A percentile compares a stretch with the other conserved stretches of the same genome.
Evolutionary conservation across 2,329 filamentous ascomycete species (phyloP).

Genomic region (Fusarium stilboides): DNA sequence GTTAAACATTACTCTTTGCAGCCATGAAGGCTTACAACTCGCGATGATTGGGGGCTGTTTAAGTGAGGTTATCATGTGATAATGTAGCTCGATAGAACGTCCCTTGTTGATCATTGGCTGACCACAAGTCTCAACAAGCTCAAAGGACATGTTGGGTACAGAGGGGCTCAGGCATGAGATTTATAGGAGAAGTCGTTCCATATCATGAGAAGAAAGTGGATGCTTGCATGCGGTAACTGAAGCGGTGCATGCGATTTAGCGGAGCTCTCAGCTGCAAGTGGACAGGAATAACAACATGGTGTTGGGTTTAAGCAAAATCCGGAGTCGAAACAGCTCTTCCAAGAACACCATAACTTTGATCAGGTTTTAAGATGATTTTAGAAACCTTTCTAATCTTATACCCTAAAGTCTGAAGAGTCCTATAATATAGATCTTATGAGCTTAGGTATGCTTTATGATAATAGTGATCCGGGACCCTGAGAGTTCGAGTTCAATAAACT

Average conservation of each 20-base stretch:
- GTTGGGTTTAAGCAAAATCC: too few species aligned
- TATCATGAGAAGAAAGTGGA: conserved; percentile 25
- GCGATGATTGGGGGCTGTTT: not conserved
- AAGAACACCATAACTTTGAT: too few species aligned
- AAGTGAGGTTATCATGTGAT: conserved; percentile 3
- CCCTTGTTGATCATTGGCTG: not conserved
- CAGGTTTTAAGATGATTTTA: too few species aligned
- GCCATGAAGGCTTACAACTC: not conserved
- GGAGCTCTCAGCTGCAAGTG: conserved; percentile 30
- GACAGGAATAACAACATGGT: conserved; percentile 6
- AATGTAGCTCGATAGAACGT: conserved; percentile 3
- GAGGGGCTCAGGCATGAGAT: conserved; percentile 21
- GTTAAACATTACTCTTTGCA: conserved; percentile 3
- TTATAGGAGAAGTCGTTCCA: conserved; percentile 28
- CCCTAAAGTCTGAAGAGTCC: too few species aligned
- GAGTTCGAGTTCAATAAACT: too few species aligned
- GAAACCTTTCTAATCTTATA: too few species aligned
- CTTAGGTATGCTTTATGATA: too few species aligned
- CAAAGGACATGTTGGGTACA: not conserved
- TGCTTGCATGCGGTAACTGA: conserved; percentile 6
- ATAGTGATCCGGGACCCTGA: too few species aligned
- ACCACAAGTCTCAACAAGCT: conserved; percentile 5
- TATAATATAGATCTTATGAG: too few species aligned
- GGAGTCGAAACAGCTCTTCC: too few species aligned
- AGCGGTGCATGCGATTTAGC: conserved; percentile 11